phyloP scores from a whole-genome alignment of 495 filamentous ascomycete genomes.

The Neurospora sp. region DNA sequence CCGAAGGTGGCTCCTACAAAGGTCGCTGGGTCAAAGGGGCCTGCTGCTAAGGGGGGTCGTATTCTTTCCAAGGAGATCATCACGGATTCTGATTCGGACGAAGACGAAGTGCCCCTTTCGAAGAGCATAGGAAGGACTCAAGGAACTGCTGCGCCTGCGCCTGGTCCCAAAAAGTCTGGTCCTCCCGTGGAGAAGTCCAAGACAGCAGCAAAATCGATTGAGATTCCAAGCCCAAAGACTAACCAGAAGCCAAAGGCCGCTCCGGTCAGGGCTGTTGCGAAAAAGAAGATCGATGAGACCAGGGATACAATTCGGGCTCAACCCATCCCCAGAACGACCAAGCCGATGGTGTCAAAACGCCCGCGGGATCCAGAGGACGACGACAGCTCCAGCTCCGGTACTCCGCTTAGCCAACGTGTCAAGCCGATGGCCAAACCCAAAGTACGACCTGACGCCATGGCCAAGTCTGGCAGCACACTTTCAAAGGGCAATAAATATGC shows the following conservation, averaged over 20 bases:
- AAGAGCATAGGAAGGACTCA: conserved; percentile 26
- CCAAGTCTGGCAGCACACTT: background rate
- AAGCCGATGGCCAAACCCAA: conserved; percentile 25
- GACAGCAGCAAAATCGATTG: conserved; percentile 22
- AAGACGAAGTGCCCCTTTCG: conserved; percentile 32
- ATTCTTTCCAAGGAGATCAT: conserved; percentile 59
- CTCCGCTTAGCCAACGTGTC: conserved; percentile 40
- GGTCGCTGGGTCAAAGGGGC: conserved; percentile 11
- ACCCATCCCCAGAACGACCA: conserved; percentile 19
- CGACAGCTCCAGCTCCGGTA: conserved; percentile 40
- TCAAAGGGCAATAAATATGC: background rate
- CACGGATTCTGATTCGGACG: conserved; percentile 65
- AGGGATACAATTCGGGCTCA: conserved; percentile 25
- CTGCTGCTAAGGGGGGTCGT: conserved; percentile 11
- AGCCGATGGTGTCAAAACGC: conserved; percentile 20
- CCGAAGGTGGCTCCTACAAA: conserved; percentile 26
- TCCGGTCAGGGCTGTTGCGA: conserved; percentile 2
- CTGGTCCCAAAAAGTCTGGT: conserved; percentile 24
- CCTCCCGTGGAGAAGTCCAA: conserved; percentile 16
- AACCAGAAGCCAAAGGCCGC: conserved; percentile 10
- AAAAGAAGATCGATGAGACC: conserved; percentile 15
- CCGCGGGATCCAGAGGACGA: conserved; percentile 35
- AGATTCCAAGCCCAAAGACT: conserved; percentile 11
- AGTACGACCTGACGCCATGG: background rate
- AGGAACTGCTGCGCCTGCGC: conserved; percentile 13